Conservation (phyloP, 495 filamentous ascomycete genomes). For the Parmelia sp. region DNA sequence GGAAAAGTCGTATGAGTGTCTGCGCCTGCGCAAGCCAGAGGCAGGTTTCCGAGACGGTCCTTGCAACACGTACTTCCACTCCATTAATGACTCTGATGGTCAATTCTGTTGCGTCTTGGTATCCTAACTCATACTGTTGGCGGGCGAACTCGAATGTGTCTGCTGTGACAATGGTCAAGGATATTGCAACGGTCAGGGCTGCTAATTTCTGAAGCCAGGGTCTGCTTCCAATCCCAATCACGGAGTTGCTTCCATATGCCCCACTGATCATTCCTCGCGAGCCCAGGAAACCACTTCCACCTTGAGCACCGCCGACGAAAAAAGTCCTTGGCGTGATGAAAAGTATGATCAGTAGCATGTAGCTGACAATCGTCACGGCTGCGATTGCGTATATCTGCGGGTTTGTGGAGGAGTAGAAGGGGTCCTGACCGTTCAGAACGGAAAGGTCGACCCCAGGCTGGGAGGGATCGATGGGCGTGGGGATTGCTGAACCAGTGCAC, state of each 20-base stretch:
- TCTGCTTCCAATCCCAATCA: conserved; percentile 80
- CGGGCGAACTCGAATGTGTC: conserved; percentile 82
- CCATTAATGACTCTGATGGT: conserved; percentile 71
- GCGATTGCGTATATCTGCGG: conserved; percentile 89
- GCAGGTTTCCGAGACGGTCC: conserved; percentile 88
- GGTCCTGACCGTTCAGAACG: conserved; percentile 61
- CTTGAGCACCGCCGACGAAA: conserved; percentile 66
- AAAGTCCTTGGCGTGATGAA: conserved; percentile 87
- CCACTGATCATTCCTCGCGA: conserved; percentile 80
- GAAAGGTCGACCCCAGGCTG: conserved; percentile 26
- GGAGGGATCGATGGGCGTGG: conserved; percentile 29
- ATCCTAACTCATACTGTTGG: conserved; percentile 65
- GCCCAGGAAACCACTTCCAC: conserved; percentile 65
- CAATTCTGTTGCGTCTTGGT: conserved; percentile 64
- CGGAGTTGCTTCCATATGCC: conserved; percentile 58
- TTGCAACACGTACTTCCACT: conserved; percentile 76
- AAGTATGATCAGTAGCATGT: conserved; percentile 89
- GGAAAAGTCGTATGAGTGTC: conserved; percentile 90
- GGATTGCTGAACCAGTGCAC: conserved; percentile 43
- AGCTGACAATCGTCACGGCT: conserved; percentile 83
- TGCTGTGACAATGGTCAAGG: conserved; percentile 83
- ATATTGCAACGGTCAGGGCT: conserved; percentile 81
- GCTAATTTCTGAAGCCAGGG: conserved; percentile 97
- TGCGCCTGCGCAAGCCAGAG: conserved; percentile 97
- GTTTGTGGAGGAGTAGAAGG: conserved; percentile 86